Conservation (phyloP, 208 protist genomes). For the Naegleria fowleri region DNA sequence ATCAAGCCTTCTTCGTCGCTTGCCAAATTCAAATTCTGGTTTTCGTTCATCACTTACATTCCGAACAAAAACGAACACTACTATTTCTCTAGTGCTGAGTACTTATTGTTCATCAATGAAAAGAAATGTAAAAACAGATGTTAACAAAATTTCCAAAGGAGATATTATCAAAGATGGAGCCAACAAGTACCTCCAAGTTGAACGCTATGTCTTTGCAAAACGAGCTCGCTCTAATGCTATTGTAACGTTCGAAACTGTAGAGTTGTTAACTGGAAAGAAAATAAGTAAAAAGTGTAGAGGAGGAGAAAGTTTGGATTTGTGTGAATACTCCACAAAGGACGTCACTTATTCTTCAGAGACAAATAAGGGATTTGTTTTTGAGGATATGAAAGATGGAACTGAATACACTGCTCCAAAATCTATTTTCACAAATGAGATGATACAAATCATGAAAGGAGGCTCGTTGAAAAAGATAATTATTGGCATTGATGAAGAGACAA, state of each 20-base stretch:
- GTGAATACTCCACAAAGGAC: neutral
- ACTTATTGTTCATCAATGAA: neutral
- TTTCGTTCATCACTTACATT: neutral
- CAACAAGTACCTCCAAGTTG: neutral
- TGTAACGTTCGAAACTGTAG: neutral
- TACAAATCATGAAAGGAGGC: neutral
- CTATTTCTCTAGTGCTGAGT: neutral
- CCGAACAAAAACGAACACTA: too few species aligned
- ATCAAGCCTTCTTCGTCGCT: neutral
- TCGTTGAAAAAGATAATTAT: neutral
- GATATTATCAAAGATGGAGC: neutral
- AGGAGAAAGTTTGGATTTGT: neutral
- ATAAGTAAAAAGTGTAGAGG: slow-evolving; percentile 12
- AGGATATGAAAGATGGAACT: slow-evolving; percentile 1
- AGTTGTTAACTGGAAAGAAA: neutral
- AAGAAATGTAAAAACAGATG: slow-evolving; percentile 8
- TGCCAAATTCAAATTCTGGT: neutral
- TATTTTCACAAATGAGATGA: neutral
- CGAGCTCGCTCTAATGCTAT: neutral
- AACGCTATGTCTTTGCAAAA: neutral
- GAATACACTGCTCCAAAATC: neutral
- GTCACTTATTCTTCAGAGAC: neutral
- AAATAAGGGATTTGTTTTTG: slow-evolving; percentile 9
- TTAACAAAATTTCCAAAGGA: neutral
- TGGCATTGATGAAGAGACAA: neutral